Percentiles rank a stretch among this genome's conserved stretches.
These are phyloP conservation scores for Lactifluus subvellereus DNA, from an alignment of 768 basidiomycete genomes.

Conservation along the genomic window DNA sequence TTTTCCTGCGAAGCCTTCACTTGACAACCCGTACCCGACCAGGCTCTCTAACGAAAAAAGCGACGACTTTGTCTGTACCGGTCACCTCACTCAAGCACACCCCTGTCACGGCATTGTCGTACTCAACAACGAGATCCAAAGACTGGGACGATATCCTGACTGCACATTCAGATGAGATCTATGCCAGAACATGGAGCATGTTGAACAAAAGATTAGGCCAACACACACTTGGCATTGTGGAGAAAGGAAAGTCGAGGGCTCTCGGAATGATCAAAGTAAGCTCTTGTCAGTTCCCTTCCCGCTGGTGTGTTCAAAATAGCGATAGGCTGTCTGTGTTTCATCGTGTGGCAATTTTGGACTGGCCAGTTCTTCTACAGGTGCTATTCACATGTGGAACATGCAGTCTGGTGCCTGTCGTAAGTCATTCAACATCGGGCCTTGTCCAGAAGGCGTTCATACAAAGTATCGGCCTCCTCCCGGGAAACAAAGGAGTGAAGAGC, in stretches of 20 bases:
- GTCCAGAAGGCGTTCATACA: constrained; percentile 48
- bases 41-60: constrained; percentile 84
- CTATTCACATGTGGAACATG: constrained; percentile 92
- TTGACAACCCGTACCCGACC: background rate
- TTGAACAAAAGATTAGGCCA: constrained; percentile 76
- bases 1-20: background rate
- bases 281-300: constrained; percentile 3
- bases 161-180: constrained; percentile 76
- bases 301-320: background rate
- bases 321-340: constrained; percentile 77
- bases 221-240: constrained; percentile 55
- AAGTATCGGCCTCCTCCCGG: constrained; percentile 36
- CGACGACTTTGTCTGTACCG: constrained; percentile 69
- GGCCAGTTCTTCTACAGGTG: constrained; percentile 73
- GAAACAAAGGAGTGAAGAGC: constrained; percentile 37
- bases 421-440: constrained; percentile 61
- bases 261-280: constrained; percentile 69
- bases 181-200: constrained; percentile 86
- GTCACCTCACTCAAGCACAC: constrained; percentile 81
- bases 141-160: constrained; percentile 98
- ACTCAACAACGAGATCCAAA: constrained; percentile 74
- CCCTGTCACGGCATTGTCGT: constrained; percentile 69
- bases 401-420: constrained; percentile 87
- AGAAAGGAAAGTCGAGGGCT: constrained; percentile 44
- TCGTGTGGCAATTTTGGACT: constrained; percentile 96